Evolutionary conservation across 306 rosid species (phyloP).

Genomic region (Vigna mungo): DNA sequence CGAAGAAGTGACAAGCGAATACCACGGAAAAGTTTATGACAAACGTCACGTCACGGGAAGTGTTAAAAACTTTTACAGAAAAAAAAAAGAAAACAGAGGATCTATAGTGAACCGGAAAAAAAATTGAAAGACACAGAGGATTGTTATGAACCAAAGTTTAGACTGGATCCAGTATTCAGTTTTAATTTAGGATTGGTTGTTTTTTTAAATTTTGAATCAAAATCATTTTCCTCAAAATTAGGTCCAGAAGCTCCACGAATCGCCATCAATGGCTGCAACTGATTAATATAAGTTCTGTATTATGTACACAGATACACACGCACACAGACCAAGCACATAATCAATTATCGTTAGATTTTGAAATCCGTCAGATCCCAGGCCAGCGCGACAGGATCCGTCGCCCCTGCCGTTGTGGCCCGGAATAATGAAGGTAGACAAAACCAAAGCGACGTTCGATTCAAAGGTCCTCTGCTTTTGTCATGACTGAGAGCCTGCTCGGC

Average conservation of each 20-base stretch:
- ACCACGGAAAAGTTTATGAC: background rate
- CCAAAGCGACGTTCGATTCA: conserved; percentile 22
- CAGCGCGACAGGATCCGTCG: conserved; percentile 27
- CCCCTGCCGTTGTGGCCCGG: conserved; percentile 14
- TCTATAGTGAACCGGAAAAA: background rate
- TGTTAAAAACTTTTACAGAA: background rate
- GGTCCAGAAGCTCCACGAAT: conserved; percentile 51
- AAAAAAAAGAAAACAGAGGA: background rate
- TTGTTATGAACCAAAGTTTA: background rate
- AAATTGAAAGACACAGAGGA: background rate
- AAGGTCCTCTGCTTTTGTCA: conserved; percentile 61
- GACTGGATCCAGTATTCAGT: conserved; percentile 17
- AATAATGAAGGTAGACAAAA: background rate
- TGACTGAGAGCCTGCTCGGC: conserved; percentile 85
- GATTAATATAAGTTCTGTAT: conserved; percentile 40
- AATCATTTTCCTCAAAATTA: conserved; percentile 37
- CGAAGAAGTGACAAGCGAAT: too few species aligned
- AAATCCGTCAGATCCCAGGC: conserved; percentile 46
- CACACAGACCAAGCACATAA: conserved; percentile 36
- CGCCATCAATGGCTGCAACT: conserved; percentile 58
- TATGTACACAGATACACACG: conserved; percentile 28
- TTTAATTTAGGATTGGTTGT: conserved; percentile 3
- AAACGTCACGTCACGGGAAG: background rate
- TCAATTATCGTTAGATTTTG: conserved; percentile 42
- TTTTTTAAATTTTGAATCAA: conserved; percentile 20